Base-by-base conservation (phyloP, 345 rosid genomes). In the Kandelia obovata region DNA sequence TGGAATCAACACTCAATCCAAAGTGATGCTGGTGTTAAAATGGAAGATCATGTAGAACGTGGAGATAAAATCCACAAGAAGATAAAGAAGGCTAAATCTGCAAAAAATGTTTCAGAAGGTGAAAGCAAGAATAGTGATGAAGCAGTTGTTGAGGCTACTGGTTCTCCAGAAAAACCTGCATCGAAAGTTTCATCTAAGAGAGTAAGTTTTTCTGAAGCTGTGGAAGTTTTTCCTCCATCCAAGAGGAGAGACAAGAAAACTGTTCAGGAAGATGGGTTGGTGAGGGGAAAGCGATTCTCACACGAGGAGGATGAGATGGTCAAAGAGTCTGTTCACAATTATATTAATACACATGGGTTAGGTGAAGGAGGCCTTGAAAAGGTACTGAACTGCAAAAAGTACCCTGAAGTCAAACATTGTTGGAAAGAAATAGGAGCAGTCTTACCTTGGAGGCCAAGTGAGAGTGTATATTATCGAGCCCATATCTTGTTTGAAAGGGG, bases 201-300 rank as follows among this genome's bases (percentile, higher is more conserved):
- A 78, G 96, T 90, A 8, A 81, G 82, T 51, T 92, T 90, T 75
- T 76, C 89, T 43, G 85, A 86, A 58, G 73, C 84, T 20, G 85
- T 89, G 61, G 83, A 87, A 75, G 70, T 87, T 75, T 88, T 90
- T 73, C 82, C 87, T 77, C 62, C 30, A 58, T 69, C 58, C 47
- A 64, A 64, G 31, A 78, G 6, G 16, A 7, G 43, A 35, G 9
- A 7, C 10, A 35, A 7, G 43, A 63, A 61, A 3, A 62, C 52
- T 55, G 57, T 64, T 20, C 67, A 63, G 57, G 70, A 73, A 58
- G 68, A 27, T n/a, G 70, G 61, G 25, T 20, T 87, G 46, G 87
- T 90, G 72, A 81, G 73, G 25, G 96, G 88, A 58, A 91, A 87
- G 78, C 85, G 91, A n/a, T 94, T 82, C 81, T 68, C 98, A 17